A percentile compares a stretch with the other conserved stretches of the same genome.
Evolutionary conservation across 768 basidiomycete genomes (phyloP).

Genomic region (Leucosporidium creatinivorum): DNA sequence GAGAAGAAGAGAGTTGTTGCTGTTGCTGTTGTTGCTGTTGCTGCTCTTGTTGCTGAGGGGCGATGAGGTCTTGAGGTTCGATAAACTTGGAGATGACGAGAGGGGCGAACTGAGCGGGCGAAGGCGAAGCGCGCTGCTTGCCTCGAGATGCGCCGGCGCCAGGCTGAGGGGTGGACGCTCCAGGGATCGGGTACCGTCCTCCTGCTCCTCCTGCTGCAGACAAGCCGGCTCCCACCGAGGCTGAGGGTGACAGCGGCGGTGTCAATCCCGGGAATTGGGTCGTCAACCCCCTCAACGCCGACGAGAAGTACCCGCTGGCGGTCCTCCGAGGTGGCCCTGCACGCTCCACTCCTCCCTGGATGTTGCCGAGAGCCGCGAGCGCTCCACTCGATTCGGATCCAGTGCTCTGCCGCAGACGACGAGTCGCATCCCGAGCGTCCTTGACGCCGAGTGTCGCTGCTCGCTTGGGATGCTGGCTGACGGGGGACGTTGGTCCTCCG

Average conservation of each 20-base stretch:
- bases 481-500: background rate
- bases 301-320: conserved; percentile 28
- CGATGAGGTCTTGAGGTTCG: conserved; percentile 9
- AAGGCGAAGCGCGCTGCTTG: background rate
- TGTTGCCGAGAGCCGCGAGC: conserved; percentile 22
- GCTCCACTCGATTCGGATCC: conserved; percentile 12
- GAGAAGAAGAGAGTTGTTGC: conserved; percentile 3
- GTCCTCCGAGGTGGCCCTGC: background rate
- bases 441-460: background rate
- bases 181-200: background rate
- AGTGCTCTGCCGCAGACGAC: background rate
- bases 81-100: conserved; percentile 24
- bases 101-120: conserved; percentile 8
- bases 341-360: conserved; percentile 6
- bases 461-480: conserved; percentile 1
- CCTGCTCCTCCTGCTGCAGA: background rate
- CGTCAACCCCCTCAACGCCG: conserved; percentile 14
- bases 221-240: background rate
- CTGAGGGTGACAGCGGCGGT: conserved; percentile 21
- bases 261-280: conserved; percentile 7
- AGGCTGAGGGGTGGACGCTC: background rate
- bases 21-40: background rate
- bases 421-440: background rate
- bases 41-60: too few relatives aligned
- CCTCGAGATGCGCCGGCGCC: background rate